Evolutionary conservation across 352 stramenopile genomes (phyloP), one percentile per base, ranked within the genome.

Genomic region (Globisporangium yorkense): DNA sequence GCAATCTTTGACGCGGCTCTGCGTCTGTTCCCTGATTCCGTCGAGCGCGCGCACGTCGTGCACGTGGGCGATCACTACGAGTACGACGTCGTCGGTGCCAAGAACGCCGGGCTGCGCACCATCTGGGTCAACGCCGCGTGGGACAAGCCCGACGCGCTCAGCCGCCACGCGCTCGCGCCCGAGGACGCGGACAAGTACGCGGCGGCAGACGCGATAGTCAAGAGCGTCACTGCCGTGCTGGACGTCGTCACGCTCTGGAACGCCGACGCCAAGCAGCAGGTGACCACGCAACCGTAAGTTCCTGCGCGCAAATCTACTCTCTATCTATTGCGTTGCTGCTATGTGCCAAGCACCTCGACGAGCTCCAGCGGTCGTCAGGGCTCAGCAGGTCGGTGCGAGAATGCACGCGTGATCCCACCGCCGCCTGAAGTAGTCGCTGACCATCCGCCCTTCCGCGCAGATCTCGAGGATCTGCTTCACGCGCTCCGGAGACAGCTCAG

Each of bases 11-110:
- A 88, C 49, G 67, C 71, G 0, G 80, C 80, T 8, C 48, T 85
- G 12, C 60, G 48, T 9, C 60, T 71, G 8, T 86, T 84, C 43
- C 66, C 70, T 0, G 21, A 49, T 15, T 53, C 43, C 10, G 50
- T 78, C 16, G 47, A 50, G 37, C 68, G 69, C 12, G 56, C 70
- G 18, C 66, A 85, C 39, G 58, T 91, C 45, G 77, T 91, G 51
- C 80, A 91, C 62, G 75, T 91, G 4, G 80, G 80, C 35, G 80
- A 91, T 62, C 74, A 91, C 70, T 91, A 91, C 66, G 59, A 74
- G 31, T 87, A 68, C 66, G 80, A 91, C 52, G 69, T 91, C 29
- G 67, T 75, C 51, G 80, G 80, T 45, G 80, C 80, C 21, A 91
- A 88, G 68, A 57, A 62, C 2, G 77, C 73, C 3, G 80, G 80